Conservation (phyloP, 23 red algal genomes). For the Chondrus crispus region DNA sequence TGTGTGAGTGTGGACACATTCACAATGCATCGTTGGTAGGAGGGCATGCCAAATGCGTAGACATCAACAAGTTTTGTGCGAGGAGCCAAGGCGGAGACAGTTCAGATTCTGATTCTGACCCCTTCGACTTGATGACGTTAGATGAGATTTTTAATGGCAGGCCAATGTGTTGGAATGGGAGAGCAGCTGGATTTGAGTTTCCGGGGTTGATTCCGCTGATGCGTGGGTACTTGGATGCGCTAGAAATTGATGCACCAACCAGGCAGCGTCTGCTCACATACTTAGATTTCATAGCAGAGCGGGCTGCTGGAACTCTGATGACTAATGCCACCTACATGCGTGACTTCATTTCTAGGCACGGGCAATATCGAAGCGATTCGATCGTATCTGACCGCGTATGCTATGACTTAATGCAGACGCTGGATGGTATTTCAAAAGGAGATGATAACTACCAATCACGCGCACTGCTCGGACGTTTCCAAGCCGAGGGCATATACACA, state of each 20-base stretch:
- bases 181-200: slow-evolving; percentile 58
- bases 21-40: slow-evolving; percentile 63
- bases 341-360: slow-evolving; percentile 80
- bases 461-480: slow-evolving; percentile 83
- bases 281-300: slow-evolving; percentile 89
- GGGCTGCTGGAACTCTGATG: slow-evolving; percentile 59
- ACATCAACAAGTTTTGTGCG: slow-evolving; percentile 40
- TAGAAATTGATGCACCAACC: slow-evolving; percentile 60
- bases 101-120: slow-evolving; percentile 72
- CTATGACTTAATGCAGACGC: slow-evolving; percentile 79
- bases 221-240: slow-evolving; percentile 83
- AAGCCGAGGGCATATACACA: slow-evolving; percentile 33
- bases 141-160: slow-evolving; percentile 99
- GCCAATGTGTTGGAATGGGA: slow-evolving; percentile 46
- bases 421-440: slow-evolving; percentile 68
- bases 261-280: slow-evolving; percentile 59
- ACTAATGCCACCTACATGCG: slow-evolving; percentile 87
- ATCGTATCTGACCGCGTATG: slow-evolving; percentile 54
- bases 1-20: slow-evolving; percentile 83
- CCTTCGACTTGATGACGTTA: slow-evolving; percentile 76
- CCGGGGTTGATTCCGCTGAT: slow-evolving; percentile 95
- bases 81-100: not conserved
- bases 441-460: slow-evolving; percentile 19
- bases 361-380: slow-evolving; percentile 74
- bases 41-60: slow-evolving; percentile 27